Conservation (phyloP, 164 flowering plant species). For the Malania oleifera region DNA sequence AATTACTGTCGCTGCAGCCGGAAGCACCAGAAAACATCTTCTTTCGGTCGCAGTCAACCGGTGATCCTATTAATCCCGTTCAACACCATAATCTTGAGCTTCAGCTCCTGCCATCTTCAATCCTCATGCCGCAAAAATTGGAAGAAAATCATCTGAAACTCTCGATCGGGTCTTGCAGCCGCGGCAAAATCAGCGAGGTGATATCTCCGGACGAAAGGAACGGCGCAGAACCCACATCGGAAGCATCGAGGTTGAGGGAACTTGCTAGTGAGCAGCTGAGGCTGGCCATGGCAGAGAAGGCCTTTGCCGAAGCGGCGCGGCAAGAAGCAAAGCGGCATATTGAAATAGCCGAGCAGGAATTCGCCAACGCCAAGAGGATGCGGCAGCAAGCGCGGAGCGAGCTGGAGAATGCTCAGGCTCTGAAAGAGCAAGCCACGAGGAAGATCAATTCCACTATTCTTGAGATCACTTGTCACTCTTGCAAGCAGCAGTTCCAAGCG, state of each 20-base stretch:
- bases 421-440: too few species aligned
- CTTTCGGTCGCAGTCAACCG: background rate
- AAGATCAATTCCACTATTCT: too few species aligned
- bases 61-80: background rate
- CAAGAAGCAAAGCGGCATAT: constrained; percentile 14
- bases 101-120: background rate
- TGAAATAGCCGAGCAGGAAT: constrained; percentile 19
- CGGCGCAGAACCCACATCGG: background rate
- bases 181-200: background rate
- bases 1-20: background rate
- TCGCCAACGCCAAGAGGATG: constrained; percentile 16
- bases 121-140: background rate
- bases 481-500: too few species aligned
- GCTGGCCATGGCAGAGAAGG: constrained; percentile 13
- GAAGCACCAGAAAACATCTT: background rate
- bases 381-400: constrained; percentile 12
- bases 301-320: constrained; percentile 17
- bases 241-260: background rate
- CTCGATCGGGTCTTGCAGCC: background rate
- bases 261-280: background rate
- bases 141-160: background rate
- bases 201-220: too few species aligned
- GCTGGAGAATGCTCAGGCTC: too few species aligned
- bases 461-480: too few species aligned
- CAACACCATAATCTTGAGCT: background rate